Evolutionary conservation across 352 stramenopile genomes (phyloP), one percentile per base, ranked within the genome.

Genomic region (Phytophthora rubi): DNA sequence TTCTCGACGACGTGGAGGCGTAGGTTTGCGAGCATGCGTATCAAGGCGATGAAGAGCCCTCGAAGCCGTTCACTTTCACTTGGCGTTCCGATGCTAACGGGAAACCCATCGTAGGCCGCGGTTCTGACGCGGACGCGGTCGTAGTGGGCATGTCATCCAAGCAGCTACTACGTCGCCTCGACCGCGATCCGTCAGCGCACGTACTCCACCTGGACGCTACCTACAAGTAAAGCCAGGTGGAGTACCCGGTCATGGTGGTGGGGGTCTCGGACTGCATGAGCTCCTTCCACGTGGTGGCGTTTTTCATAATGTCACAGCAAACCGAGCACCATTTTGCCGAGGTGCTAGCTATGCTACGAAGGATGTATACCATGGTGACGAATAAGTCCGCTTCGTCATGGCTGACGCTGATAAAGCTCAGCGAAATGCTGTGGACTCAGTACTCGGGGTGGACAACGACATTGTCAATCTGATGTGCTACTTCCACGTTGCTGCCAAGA

Each of bases 201-300:
- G 47, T 62, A 3, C 23, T 77, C 4, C 70, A 76, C 37, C 33
- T 73, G 2, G 53, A 73, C 26, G 64, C 61, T 1, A 80, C 60
- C 0, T 74, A 62, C 53, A 76, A 80, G 61, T 16, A 67, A 2
- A 69, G 49, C 13, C 64, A 66, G 16, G 64, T 55, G 4, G 45
- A 60, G 12, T 73, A 66, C 37, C 52, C 61, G n/a, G 59, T 68
- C 4, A 44, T 71, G 3, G 35, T 73, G 8, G 55, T 75, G 7
- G 73, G 64, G 6, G 47, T 77, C 12, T 77, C 65, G 18, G 65
- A 77, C 39, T n/a, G 16, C 33, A 59, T 44, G 2, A 52, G 65
- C 8, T 54, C 59, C 0, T 77, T 77, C 53, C 68, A 80, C 21
- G 47, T 65, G 0, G 26, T 70, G 5, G 68, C 58, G 0, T 57